Percentiles rank a stretch among this genome's conserved stretches.
phyloP scores from a whole-genome alignment of 2,329 filamentous ascomycete species.

The Rhynchosporium secalis region DNA sequence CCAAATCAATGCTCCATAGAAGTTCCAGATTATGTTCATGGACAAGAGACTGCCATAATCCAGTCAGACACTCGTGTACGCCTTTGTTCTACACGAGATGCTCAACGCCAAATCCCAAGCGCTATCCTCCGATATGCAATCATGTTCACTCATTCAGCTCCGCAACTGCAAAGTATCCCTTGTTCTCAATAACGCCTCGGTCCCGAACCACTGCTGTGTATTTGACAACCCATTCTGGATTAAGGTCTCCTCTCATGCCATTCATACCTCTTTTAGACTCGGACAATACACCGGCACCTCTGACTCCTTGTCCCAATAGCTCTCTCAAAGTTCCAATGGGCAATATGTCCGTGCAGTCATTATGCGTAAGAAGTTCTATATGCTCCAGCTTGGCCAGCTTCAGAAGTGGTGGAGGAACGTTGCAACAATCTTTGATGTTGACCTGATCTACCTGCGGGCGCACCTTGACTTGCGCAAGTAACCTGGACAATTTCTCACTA shows the following conservation, averaged over 20 bases:
- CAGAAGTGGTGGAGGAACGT: slow-evolving; percentile 84
- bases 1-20: not conserved
- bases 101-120: slow-evolving; percentile 14
- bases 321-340: slow-evolving; percentile 83
- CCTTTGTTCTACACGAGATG: not conserved
- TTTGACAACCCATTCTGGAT: slow-evolving; percentile 92
- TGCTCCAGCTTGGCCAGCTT: slow-evolving; percentile 78
- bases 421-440: slow-evolving; percentile 93
- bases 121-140: slow-evolving; percentile 12
- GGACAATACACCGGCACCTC: slow-evolving; percentile 75
- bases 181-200: slow-evolving; percentile 94
- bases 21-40: not conserved
- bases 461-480: slow-evolving; percentile 69
- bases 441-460: slow-evolving; percentile 90
- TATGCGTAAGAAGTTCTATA: slow-evolving; percentile 90
- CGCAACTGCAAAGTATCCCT: slow-evolving; percentile 92
- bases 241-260: slow-evolving; percentile 74
- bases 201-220: slow-evolving; percentile 96
- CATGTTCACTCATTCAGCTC: slow-evolving; percentile 54
- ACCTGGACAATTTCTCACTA: slow-evolving; percentile 74
- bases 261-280: slow-evolving; percentile 44
- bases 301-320: slow-evolving; percentile 70
- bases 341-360: slow-evolving; percentile 89
- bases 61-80: not conserved
- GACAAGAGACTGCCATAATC: not conserved